These are phyloP conservation scores for Neurospora sp. DNA, from an alignment of 495 filamentous ascomycete species.

Conservation along the genomic window DNA sequence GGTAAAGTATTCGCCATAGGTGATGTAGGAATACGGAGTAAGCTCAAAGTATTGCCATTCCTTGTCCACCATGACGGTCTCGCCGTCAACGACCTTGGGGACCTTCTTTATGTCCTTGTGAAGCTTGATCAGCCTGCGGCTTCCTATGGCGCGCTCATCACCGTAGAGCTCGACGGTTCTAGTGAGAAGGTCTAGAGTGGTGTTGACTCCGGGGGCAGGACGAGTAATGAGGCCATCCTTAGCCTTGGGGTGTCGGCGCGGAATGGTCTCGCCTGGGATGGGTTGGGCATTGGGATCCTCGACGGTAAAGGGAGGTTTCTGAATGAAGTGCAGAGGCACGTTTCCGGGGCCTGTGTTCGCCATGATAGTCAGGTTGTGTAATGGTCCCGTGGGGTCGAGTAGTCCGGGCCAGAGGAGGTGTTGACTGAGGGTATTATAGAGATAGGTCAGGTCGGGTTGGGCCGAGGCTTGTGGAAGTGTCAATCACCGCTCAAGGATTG, in stretches of 20 bases:
- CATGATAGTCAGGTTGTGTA: background rate
- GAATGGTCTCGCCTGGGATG: slow-evolving; percentile 53
- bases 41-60: slow-evolving; percentile 61
- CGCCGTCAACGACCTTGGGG: slow-evolving; percentile 56
- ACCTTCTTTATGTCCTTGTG: slow-evolving; percentile 56
- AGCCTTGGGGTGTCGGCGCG: slow-evolving; percentile 45
- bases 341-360: background rate
- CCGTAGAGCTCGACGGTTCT: slow-evolving; percentile 41
- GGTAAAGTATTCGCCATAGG: slow-evolving; percentile 51
- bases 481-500: background rate
- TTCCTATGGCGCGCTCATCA: slow-evolving; percentile 48
- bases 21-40: slow-evolving; percentile 47
- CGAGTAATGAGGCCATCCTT: slow-evolving; percentile 40
- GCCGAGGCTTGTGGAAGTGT: background rate
- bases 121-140: slow-evolving; percentile 44
- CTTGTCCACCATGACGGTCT: slow-evolving; percentile 51
- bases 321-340: slow-evolving; percentile 32
- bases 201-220: slow-evolving; percentile 42
- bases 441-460: background rate
- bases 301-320: slow-evolving; percentile 44
- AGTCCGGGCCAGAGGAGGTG: background rate
- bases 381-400: background rate
- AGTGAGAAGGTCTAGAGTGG: slow-evolving; percentile 49
- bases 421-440: background rate
- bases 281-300: slow-evolving; percentile 39